Evolutionary conservation across 2,329 filamentous ascomycete genomes (phyloP), one percentile per base, ranked within the genome.

Genomic region (Alternaria alternata): DNA sequence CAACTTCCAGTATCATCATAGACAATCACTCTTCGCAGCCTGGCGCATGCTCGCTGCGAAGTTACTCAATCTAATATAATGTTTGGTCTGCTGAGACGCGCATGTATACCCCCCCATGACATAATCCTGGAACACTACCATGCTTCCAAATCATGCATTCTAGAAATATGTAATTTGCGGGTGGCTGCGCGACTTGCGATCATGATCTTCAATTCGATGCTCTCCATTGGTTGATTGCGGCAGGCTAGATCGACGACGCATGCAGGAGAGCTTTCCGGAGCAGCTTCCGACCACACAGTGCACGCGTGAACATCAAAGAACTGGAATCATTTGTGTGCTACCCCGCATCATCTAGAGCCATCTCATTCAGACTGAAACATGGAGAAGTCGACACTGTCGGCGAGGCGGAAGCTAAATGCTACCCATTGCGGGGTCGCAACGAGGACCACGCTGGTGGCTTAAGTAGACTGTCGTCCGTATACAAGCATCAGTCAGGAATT

Each of bases 291-390:
- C 56, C 12, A 46, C 28, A 38, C 41, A 34, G 18, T 14, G 28
- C 32, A 52, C 42, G 41, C 16, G 3, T 51, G 18, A 52, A 49
- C 11, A 24, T 39, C 39, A n/a, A 42, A 63, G 52, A 63, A 61
- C n/a, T 61, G 54, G 54, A 63, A 57, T 59, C 44, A 61, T 52
- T 38, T 24, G 51, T 41, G 44, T 44, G 39, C 51, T 66, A 66
- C 62, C 64, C 64, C 62, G 62, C 64, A 66, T 63, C 26, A 32
- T 34, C 20, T 28, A 36, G 32, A 44, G 38, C 32, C 20, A 57
- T 44, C 3, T 8, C 4, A 48, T 36, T 18, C 51, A 11, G 32
- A 57, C 14, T 48, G 34, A 3, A 42, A 11, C 12, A 55, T 44
- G 18, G 14, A 18, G n/a, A 42, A 42, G 28, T 39, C 53, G 54